Percentiles rank a stretch among this genome's conserved stretches.
phyloP scores from a whole-genome alignment of 352 stramenopile species.

The Globisporangium yorkense region DNA sequence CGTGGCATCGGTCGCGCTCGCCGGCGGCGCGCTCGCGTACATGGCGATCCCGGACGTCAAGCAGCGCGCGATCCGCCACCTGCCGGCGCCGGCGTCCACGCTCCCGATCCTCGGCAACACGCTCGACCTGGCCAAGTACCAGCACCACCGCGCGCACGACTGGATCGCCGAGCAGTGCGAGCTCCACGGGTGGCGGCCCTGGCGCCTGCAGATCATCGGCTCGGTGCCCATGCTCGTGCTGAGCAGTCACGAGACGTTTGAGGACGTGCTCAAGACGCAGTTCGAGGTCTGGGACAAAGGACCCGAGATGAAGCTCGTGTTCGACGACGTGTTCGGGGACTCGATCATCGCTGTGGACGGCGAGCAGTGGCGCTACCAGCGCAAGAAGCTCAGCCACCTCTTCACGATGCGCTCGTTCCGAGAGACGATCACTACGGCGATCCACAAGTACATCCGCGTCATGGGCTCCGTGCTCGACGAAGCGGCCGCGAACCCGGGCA shows the following conservation, averaged over 20 bases:
- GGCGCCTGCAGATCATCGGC: slow-evolving; percentile 22
- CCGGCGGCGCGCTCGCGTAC: not conserved
- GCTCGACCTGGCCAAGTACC: slow-evolving; percentile 11
- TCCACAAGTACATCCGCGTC: slow-evolving; percentile 23
- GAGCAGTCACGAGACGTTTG: slow-evolving; percentile 24
- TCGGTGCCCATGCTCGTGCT: slow-evolving; percentile 32
- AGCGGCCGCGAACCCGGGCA: not conserved
- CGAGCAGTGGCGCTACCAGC: slow-evolving; percentile 33
- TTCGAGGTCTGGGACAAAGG: slow-evolving; percentile 51
- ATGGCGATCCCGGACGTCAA: not conserved
- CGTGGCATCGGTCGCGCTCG: not conserved
- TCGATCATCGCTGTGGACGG: slow-evolving; percentile 37
- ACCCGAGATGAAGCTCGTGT: slow-evolving; percentile 17
- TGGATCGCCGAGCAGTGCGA: slow-evolving; percentile 13
- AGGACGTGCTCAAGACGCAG: slow-evolving; percentile 49
- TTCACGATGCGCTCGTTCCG: slow-evolving; percentile 26
- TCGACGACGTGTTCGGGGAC: slow-evolving; percentile 53
- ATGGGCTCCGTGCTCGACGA: slow-evolving; percentile 18
- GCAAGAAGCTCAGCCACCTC: slow-evolving; percentile 22
- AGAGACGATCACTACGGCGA: slow-evolving; percentile 15
- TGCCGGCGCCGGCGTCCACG: slow-evolving; percentile 27
- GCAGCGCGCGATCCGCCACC: not conserved
- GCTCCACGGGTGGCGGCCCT: slow-evolving; percentile 9
- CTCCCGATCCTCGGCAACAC: slow-evolving; percentile 20
- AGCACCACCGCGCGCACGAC: slow-evolving; percentile 7